These are phyloP conservation scores for Lepidium didymum DNA, from an alignment of 345 rosid species.

Conservation along the genomic window DNA sequence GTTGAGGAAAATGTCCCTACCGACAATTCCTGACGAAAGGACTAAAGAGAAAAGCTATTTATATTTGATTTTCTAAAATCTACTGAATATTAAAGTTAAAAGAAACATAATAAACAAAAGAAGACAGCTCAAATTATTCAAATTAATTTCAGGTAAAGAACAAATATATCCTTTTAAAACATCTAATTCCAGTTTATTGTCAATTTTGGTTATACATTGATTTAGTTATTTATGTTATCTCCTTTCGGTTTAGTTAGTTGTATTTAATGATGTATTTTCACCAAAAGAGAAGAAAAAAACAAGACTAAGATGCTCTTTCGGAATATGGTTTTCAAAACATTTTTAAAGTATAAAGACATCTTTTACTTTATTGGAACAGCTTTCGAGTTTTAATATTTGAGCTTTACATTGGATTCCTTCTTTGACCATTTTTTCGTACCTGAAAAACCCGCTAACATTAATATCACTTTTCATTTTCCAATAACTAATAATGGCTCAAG, in stretches of 20 bases:
- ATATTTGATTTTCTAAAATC: not conserved
- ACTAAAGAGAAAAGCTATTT: constrained; percentile 5
- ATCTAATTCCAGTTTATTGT: not conserved
- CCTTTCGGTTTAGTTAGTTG: not conserved
- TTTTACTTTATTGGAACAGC: constrained; percentile 24
- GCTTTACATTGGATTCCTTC: constrained; percentile 22
- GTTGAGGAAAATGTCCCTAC: constrained; percentile 1
- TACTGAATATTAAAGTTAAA: not conserved
- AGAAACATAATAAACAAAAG: constrained; percentile 1
- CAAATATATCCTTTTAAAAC: constrained; percentile 1
- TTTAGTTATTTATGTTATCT: not conserved
- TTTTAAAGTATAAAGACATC: not conserved
- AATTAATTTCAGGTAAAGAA: not conserved
- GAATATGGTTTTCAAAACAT: no score
- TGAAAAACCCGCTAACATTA: constrained; percentile 23
- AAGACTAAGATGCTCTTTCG: no score
- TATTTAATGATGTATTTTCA: not conserved
- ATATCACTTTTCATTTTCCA: not conserved
- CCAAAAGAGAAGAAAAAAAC: no score
- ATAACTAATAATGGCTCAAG: constrained; percentile 16
- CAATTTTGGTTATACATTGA: not conserved
- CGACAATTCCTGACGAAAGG: constrained; percentile 12
- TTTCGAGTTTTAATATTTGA: constrained; percentile 15
- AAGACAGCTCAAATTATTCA: not conserved
- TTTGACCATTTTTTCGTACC: constrained; percentile 27